phyloP scores from a whole-genome alignment of 768 basidiomycete species.

The Grammothele lineata region DNA sequence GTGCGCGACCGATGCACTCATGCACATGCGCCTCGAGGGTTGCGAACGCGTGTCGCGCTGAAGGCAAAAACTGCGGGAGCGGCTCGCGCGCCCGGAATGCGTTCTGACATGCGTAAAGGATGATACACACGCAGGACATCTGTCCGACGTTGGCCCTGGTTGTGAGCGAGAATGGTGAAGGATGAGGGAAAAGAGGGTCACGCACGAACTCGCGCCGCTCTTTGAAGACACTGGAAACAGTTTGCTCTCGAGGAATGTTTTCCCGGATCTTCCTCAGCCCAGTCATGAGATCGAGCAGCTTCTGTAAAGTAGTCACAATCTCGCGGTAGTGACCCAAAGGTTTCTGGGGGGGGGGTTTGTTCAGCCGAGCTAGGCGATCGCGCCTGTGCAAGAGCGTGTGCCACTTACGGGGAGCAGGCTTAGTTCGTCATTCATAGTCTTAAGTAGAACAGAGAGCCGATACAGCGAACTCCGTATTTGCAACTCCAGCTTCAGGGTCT shows the following conservation, averaged over 20 bases:
- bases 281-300: conserved; percentile 38
- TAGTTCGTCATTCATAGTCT: conserved; percentile 42
- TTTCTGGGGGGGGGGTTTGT: conserved; percentile 34
- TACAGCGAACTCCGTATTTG: conserved; percentile 38
- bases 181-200: neutral
- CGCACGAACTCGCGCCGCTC: conserved; percentile 41
- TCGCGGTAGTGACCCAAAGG: conserved; percentile 42
- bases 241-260: conserved; percentile 42
- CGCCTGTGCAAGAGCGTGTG: neutral
- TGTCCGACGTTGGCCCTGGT: conserved; percentile 11
- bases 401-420: conserved; percentile 45
- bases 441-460: conserved; percentile 34
- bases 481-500: conserved; percentile 37
- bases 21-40: conserved; percentile 32
- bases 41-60: conserved; percentile 36
- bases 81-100: conserved; percentile 43
- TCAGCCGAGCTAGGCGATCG: too few species aligned
- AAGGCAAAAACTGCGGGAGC: conserved; percentile 48
- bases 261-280: conserved; percentile 45
- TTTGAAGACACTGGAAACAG: conserved; percentile 33
- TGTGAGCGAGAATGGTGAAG: neutral
- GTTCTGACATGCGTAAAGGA: conserved; percentile 46
- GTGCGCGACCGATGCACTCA: conserved; percentile 27
- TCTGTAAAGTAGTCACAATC: conserved; percentile 34
- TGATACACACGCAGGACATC: conserved; percentile 44